These are phyloP conservation scores for Acanthochlamys bracteata DNA, from an alignment of 106 monocot species.

Conservation along the genomic window DNA sequence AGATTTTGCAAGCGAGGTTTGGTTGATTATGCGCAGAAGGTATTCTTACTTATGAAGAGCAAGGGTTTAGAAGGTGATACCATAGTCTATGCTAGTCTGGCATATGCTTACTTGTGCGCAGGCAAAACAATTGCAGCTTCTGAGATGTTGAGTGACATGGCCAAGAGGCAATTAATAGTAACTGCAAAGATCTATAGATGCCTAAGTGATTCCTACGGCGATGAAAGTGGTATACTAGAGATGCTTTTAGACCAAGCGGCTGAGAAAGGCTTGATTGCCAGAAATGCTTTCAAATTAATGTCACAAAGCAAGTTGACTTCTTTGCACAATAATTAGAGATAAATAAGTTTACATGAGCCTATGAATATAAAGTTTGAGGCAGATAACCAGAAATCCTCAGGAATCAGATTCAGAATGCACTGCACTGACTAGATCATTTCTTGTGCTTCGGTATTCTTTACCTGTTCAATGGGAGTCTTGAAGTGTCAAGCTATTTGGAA, in stretches of 20 bases:
- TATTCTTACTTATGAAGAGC: constrained; percentile 42
- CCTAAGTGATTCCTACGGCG: constrained; percentile 49
- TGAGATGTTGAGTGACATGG: constrained; percentile 65
- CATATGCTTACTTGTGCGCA: constrained; percentile 51
- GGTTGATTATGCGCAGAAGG: constrained; percentile 46
- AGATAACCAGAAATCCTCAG: too few relatives aligned
- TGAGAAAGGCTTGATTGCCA: constrained; percentile 63
- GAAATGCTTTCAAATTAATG: constrained; percentile 45
- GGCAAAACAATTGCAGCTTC: constrained; percentile 44
- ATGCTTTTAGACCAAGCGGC: constrained; percentile 52
- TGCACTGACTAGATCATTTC: too few relatives aligned
- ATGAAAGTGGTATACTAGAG: constrained; percentile 31
- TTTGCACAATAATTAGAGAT: neutral
- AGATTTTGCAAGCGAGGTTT: constrained; percentile 72
- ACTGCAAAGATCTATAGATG: constrained; percentile 57
- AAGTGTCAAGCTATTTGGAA: too few relatives aligned
- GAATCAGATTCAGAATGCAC: too few relatives aligned
- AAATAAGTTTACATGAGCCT: neutral
- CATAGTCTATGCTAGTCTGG: constrained; percentile 49
- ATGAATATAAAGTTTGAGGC: too few relatives aligned
- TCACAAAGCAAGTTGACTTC: constrained; percentile 12
- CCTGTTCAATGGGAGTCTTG: too few relatives aligned
- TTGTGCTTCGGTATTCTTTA: too few relatives aligned
- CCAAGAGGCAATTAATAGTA: constrained; percentile 35
- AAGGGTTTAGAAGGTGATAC: constrained; percentile 50